A percentile compares a stretch with the other conserved stretches of the same genome.
phyloP scores from a whole-genome alignment of 2,329 filamentous ascomycete genomes.

The Aspergillaceae sp. region DNA sequence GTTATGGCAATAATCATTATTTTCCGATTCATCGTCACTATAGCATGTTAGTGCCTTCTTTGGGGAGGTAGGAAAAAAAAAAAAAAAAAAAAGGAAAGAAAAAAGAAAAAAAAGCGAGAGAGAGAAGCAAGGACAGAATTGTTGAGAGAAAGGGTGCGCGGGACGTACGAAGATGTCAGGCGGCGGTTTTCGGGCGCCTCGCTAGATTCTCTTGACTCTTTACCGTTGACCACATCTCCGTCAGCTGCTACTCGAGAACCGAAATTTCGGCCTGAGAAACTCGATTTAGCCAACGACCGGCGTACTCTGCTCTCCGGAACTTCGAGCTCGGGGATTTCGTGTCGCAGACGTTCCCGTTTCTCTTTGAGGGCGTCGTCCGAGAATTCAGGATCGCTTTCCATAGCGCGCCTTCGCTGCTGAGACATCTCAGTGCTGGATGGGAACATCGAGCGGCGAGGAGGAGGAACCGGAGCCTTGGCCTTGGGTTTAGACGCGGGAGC shows the following conservation, averaged over 20 bases:
- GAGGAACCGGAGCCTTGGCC: constrained; percentile 8
- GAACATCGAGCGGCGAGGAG: constrained; percentile 9
- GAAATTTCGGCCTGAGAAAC: constrained; percentile 1
- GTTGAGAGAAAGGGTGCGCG: neutral
- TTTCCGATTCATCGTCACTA: constrained; percentile 45
- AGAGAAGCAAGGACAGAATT: neutral
- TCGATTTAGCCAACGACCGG: constrained; percentile 13
- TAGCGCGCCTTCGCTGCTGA: constrained; percentile 19
- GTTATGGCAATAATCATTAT: constrained; percentile 82
- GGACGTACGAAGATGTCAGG: constrained; percentile 10
- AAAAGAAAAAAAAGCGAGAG: neutral
- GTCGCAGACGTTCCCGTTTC: constrained; percentile 19
- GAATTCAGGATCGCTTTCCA: constrained; percentile 22
- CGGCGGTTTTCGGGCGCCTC: constrained; percentile 18
- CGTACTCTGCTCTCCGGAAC: constrained; percentile 18
- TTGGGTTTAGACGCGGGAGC: constrained; percentile 11
- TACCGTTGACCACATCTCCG: neutral
- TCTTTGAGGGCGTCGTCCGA: constrained; percentile 16
- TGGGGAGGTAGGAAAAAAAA: neutral
- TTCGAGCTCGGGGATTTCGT: constrained; percentile 13
- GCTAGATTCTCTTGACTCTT: constrained; percentile 13
- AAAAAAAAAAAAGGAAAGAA: neutral
- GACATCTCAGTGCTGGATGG: constrained; percentile 15
- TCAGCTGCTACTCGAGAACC: constrained; percentile 1
- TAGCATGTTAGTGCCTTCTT: constrained; percentile 8